Conservation (phyloP, 2,329 filamentous ascomycete species). For the Cladosporium sp. region DNA sequence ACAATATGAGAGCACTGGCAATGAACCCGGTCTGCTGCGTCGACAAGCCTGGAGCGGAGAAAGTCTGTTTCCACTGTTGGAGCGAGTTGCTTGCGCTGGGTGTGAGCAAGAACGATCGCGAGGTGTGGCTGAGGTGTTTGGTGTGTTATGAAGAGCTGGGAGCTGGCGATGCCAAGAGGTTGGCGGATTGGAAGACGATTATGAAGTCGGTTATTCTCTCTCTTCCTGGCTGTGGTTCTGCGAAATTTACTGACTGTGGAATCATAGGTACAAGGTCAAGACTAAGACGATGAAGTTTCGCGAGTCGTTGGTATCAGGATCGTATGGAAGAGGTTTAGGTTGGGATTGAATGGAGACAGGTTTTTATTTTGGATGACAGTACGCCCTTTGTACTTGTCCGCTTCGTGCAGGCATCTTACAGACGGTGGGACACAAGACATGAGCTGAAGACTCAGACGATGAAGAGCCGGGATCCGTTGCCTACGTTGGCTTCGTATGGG, state of each 20-base stretch:
- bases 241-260: background rate
- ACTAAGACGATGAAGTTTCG: background rate
- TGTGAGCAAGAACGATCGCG: background rate
- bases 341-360: too few relatives aligned
- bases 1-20: background rate
- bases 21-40: conserved; percentile 4
- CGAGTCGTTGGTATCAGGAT: background rate
- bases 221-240: background rate
- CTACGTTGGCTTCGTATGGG: too few relatives aligned
- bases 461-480: background rate
- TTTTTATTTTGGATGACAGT: too few relatives aligned
- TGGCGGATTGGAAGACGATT: background rate
- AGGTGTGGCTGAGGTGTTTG: conserved; percentile 7
- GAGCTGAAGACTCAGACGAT: background rate
- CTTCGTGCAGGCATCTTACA: too few relatives aligned
- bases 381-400: too few relatives aligned
- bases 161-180: conserved; percentile 5
- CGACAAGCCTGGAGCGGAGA: background rate
- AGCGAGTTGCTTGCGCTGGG: background rate
- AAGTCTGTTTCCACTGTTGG: conserved; percentile 4
- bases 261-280: background rate
- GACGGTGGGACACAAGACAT: background rate
- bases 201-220: background rate
- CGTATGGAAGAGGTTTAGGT: too few relatives aligned
- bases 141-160: conserved; percentile 3